phyloP scores from a whole-genome alignment of 2,329 filamentous ascomycete genomes.

The Fusarium hostae region DNA sequence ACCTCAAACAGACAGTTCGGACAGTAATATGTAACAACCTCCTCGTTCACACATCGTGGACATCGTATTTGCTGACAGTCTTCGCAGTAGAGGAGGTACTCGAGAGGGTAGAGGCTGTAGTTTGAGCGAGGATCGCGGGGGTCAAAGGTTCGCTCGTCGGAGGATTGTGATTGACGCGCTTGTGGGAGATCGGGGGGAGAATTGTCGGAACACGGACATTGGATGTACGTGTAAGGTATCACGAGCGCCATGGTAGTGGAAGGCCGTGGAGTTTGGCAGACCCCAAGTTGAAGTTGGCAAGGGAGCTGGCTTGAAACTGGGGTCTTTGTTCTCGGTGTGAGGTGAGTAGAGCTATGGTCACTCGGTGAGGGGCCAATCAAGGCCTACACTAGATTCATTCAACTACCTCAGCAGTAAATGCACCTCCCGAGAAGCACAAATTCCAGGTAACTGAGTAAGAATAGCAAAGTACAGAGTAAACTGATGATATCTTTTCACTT shows the following conservation, averaged over 20 bases:
- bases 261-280: constrained; percentile 24
- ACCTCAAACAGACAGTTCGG: constrained; percentile 97
- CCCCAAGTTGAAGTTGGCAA: constrained; percentile 14
- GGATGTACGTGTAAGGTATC: constrained; percentile 73
- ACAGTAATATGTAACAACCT: constrained; percentile 95
- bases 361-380: constrained; percentile 29
- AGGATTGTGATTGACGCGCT: constrained; percentile 45
- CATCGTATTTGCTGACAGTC: constrained; percentile 98
- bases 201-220: constrained; percentile 71
- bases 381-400: neutral
- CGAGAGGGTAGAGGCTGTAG: constrained; percentile 91
- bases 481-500: no score
- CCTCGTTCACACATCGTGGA: constrained; percentile 89
- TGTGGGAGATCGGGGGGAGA: constrained; percentile 50
- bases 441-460: no score
- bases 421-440: neutral
- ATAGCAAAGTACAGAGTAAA: neutral
- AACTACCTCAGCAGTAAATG: neutral
- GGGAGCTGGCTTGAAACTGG: constrained; percentile 37
- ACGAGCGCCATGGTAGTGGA: constrained; percentile 59
- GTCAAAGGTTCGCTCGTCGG: constrained; percentile 83
- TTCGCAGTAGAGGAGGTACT: constrained; percentile 95
- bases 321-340: constrained; percentile 20
- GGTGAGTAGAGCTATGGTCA: constrained; percentile 27
- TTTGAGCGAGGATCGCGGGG: constrained; percentile 85